A percentile compares a stretch with the other conserved stretches of the same genome.
phyloP scores from a whole-genome alignment of 2,329 filamentous ascomycete species.

The Talaromyces sp. region DNA sequence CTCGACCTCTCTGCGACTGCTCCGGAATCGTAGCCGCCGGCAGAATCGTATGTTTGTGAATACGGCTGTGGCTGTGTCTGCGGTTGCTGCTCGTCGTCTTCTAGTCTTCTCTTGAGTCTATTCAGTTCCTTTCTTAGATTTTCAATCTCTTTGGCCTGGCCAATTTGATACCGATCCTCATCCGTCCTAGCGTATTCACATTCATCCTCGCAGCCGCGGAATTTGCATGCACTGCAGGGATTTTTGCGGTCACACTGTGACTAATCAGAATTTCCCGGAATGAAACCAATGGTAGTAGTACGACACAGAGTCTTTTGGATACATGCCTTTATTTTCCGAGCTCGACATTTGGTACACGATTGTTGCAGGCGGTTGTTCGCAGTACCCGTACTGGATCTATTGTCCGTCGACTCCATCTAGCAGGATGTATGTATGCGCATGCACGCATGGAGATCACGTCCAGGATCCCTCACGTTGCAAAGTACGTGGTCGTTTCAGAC shows the following conservation, averaged over 20 bases:
- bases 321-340: slow-evolving; percentile 30
- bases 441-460: neutral
- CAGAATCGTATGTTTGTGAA: neutral
- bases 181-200: slow-evolving; percentile 29
- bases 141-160: slow-evolving; percentile 48
- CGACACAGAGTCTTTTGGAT: neutral
- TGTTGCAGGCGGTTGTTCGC: slow-evolving; percentile 28
- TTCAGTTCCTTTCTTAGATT: slow-evolving; percentile 27
- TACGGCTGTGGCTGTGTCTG: neutral
- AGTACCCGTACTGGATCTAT: neutral
- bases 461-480: neutral
- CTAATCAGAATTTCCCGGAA: no score
- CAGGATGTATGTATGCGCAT: neutral
- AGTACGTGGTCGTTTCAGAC: neutral
- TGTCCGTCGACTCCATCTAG: slow-evolving; percentile 1
- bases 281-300: no score
- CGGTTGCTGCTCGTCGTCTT: neutral
- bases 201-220: slow-evolving; percentile 28
- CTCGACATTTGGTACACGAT: slow-evolving; percentile 29
- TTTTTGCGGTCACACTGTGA: slow-evolving; percentile 29
- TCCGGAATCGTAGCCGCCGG: neutral
- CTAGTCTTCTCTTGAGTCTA: slow-evolving; percentile 14
- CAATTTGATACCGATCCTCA: slow-evolving; percentile 62
- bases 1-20: neutral
- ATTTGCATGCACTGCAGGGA: slow-evolving; percentile 28